Conservation (phyloP, 441 rosid species). For the Euphorbia celastroides region DNA sequence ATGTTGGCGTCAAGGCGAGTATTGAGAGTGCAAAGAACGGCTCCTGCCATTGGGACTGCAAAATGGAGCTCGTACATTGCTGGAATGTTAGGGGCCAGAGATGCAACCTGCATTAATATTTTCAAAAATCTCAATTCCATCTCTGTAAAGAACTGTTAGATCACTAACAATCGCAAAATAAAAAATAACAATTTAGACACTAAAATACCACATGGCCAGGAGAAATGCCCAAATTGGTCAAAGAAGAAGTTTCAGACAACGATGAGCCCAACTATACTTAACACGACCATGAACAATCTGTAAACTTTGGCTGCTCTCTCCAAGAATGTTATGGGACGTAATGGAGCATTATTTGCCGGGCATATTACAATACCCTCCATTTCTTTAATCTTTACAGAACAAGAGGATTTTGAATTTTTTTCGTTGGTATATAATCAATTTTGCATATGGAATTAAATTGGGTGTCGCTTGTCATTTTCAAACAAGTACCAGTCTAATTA, state of each 20-base stretch:
- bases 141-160: neutral
- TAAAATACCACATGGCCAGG: constrained; percentile 61
- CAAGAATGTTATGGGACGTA: constrained; percentile 60
- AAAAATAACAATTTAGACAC: too few species aligned
- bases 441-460: too few species aligned
- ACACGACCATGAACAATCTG: constrained; percentile 44
- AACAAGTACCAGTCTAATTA: too few species aligned
- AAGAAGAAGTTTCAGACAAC: constrained; percentile 63
- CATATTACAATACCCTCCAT: constrained; percentile 46
- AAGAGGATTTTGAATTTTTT: too few species aligned
- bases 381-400: too few species aligned
- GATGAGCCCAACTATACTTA: constrained; percentile 46
- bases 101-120: constrained; percentile 50
- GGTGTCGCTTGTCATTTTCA: too few species aligned
- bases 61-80: constrained; percentile 84
- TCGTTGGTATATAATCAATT: too few species aligned
- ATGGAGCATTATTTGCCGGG: constrained; percentile 43
- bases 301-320: constrained; percentile 58
- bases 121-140: neutral
- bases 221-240: constrained; percentile 50
- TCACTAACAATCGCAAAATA: too few species aligned
- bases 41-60: constrained; percentile 84
- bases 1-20: constrained; percentile 60
- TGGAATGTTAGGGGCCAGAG: constrained; percentile 70
- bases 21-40: constrained; percentile 70